These are phyloP conservation scores for Laetiporus sulphureus DNA, from an alignment of 1,284 basidiomycete species.

Conservation along the genomic window DNA sequence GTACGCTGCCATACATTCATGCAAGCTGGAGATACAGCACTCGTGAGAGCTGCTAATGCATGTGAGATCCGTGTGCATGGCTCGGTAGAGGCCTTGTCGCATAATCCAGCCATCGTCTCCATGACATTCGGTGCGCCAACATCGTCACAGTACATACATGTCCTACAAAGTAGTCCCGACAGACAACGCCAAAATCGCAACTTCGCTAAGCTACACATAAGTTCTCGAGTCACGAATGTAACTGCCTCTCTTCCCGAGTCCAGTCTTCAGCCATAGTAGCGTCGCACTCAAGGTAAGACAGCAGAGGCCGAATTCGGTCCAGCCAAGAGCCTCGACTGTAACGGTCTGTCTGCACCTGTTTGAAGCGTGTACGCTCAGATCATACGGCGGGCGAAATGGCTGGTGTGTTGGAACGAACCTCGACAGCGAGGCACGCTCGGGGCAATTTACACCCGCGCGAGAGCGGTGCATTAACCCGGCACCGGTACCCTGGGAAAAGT, in stretches of 20 bases:
- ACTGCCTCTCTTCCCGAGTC: conserved; percentile 29
- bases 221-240: conserved; percentile 40
- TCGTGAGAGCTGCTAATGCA: no score
- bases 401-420: conserved; percentile 27
- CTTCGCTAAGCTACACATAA: conserved; percentile 25
- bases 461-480: conserved; percentile 61
- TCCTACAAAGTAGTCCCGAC: no score
- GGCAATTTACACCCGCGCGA: conserved; percentile 51
- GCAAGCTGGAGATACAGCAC: no score
- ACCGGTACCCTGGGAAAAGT: conserved; percentile 44
- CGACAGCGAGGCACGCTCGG: conserved; percentile 44
- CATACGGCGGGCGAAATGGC: conserved; percentile 5
- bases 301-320: conserved; percentile 70
- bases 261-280: conserved; percentile 51
- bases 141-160: no score
- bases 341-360: conserved; percentile 60
- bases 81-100: no score
- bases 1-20: no score
- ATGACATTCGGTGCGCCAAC: no score
- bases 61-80: no score
- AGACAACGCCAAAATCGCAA: background rate
- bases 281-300: conserved; percentile 50
- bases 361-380: conserved; percentile 9
- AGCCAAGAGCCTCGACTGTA: conserved; percentile 66
- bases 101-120: no score